A percentile compares a stretch with the other conserved stretches of the same genome.
These are phyloP conservation scores for Sporothrix schenckii DNA, from an alignment of 2,329 filamentous ascomycete genomes.

Conservation along the genomic window DNA sequence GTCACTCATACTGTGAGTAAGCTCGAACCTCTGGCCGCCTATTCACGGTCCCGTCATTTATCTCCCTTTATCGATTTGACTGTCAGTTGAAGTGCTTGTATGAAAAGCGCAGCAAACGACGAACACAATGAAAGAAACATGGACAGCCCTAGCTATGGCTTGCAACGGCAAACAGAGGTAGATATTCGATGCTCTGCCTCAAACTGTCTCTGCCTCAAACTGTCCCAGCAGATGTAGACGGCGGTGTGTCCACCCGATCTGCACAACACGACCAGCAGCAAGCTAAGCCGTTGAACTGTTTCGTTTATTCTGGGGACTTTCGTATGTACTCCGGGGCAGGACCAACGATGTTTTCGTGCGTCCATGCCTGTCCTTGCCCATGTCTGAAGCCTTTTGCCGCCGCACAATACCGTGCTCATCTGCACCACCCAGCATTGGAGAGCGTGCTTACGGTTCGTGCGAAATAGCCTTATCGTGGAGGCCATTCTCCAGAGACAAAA, in stretches of 20 bases:
- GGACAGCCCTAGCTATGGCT: not conserved
- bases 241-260: not conserved
- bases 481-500: not conserved
- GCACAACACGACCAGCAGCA: not conserved
- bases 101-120: not conserved
- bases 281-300: not conserved
- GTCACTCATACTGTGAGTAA: not conserved
- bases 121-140: not conserved
- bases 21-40: slow-evolving; percentile 10
- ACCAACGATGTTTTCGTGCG: slow-evolving; percentile 6
- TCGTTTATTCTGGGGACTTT: not conserved
- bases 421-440: not conserved
- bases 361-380: not conserved
- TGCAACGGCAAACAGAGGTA: not conserved
- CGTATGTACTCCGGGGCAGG: not conserved
- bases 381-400: slow-evolving; percentile 12
- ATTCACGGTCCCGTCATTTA: not conserved
- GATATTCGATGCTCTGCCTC: not conserved
- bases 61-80: not conserved
- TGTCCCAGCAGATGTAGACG: not conserved
- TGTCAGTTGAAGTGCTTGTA: not conserved
- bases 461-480: not conserved
- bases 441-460: slow-evolving; percentile 9
- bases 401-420: slow-evolving; percentile 3
- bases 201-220: not conserved